These are phyloP conservation scores for Coemansia sp. DNA, from an alignment of 192 early-diverging fungal species.

Conservation along the genomic window DNA sequence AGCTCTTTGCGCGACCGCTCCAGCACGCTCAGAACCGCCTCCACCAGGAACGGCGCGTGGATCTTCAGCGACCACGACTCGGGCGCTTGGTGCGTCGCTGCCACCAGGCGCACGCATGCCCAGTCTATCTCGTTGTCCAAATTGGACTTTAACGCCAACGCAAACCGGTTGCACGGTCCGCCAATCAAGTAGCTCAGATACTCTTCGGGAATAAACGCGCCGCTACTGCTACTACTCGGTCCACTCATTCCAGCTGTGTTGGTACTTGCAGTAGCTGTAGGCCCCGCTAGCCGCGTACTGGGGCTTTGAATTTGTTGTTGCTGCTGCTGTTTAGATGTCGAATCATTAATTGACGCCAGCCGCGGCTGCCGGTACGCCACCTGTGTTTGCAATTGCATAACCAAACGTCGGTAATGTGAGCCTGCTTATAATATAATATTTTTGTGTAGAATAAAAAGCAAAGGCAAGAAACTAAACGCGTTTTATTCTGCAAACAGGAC, in stretches of 20 bases:
- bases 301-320: constrained; percentile 11
- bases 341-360: constrained; percentile 31
- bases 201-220: constrained; percentile 44
- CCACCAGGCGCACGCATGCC: constrained; percentile 43
- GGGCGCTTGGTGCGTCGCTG: constrained; percentile 35
- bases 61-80: constrained; percentile 36
- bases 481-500: no score
- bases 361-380: constrained; percentile 23
- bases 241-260: background rate
- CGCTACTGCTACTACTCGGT: background rate
- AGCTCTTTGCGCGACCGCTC: constrained; percentile 39
- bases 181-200: constrained; percentile 31
- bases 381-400: background rate
- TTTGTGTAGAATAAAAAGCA: background rate
- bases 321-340: constrained; percentile 11
- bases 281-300: background rate
- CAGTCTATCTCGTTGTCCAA: constrained; percentile 57
- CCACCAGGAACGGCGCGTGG: constrained; percentile 50
- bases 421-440: background rate
- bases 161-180: constrained; percentile 53
- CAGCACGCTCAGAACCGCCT: constrained; percentile 42
- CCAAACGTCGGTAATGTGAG: background rate
- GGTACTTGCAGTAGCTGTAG: background rate
- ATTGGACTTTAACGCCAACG: constrained; percentile 44
- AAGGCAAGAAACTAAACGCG: background rate